These are phyloP conservation scores for Arthrobotrys sphaeroides DNA, from an alignment of 2,329 filamentous ascomycete genomes.

Conservation along the genomic window DNA sequence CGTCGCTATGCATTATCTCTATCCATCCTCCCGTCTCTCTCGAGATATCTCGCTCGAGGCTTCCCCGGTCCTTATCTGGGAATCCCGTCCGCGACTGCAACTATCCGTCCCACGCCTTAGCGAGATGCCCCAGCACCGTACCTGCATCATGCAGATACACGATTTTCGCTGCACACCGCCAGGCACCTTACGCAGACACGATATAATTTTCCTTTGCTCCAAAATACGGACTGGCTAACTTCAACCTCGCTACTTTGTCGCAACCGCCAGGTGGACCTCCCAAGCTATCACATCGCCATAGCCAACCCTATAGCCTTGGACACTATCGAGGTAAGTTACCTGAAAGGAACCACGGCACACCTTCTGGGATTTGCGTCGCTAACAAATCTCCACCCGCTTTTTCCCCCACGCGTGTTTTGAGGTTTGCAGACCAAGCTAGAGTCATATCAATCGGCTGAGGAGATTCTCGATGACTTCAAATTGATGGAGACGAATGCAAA, in stretches of 20 bases:
- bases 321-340: constrained; percentile 45
- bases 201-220: too few relatives aligned
- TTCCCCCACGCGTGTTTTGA: too few relatives aligned
- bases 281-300: constrained; percentile 29
- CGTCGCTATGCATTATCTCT: neutral
- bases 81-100: constrained; percentile 36
- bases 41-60: neutral
- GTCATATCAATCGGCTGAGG: constrained; percentile 29
- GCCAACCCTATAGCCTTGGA: constrained; percentile 38
- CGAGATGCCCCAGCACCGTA: neutral
- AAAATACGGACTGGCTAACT: constrained; percentile 31
- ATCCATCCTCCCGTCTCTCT: neutral
- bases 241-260: constrained; percentile 28
- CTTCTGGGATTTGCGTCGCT: neutral
- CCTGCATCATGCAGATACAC: constrained; percentile 32
- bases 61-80: neutral
- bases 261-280: constrained; percentile 24
- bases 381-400: too few relatives aligned
- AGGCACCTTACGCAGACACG: constrained; percentile 6
- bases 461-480: constrained; percentile 35
- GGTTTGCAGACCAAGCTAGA: constrained; percentile 24
- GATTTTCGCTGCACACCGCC: constrained; percentile 6
- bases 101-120: constrained; percentile 21
- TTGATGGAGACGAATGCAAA: constrained; percentile 47
- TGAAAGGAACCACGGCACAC: too few relatives aligned